These are phyloP conservation scores for Hypoxylon sp. DNA, from an alignment of 2,329 filamentous ascomycete species.

Conservation along the genomic window DNA sequence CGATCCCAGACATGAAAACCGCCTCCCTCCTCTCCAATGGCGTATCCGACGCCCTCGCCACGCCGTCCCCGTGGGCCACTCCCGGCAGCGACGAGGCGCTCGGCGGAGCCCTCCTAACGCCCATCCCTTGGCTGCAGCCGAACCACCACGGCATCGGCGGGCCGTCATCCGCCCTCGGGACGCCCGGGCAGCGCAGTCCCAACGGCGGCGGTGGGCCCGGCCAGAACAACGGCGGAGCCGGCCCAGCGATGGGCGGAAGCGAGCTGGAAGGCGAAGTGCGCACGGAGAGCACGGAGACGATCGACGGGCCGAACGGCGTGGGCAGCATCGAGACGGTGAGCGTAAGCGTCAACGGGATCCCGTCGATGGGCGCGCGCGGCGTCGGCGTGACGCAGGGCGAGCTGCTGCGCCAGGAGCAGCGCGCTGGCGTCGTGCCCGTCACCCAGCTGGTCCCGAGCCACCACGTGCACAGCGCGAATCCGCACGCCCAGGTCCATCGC, in stretches of 20 bases:
- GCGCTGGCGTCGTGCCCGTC: conserved; percentile 82
- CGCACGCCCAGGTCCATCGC: conserved; percentile 44
- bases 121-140: conserved; percentile 85
- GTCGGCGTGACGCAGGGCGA: conserved; percentile 84
- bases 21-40: conserved; percentile 74
- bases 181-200: conserved; percentile 26
- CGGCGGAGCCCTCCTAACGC: conserved; percentile 91
- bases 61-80: conserved; percentile 56
- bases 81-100: conserved; percentile 90
- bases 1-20: conserved; percentile 70
- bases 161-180: conserved; percentile 41
- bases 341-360: conserved; percentile 79
- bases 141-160: conserved; percentile 49
- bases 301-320: conserved; percentile 84
- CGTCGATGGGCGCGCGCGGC: conserved; percentile 65
- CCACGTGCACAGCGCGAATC: conserved; percentile 47
- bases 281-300: conserved; percentile 83
- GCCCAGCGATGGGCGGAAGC: conserved; percentile 54
- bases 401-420: conserved; percentile 87
- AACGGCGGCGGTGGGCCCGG: conserved; percentile 36
- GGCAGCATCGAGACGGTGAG: conserved; percentile 86
- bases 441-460: conserved; percentile 69
- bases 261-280: conserved; percentile 73
- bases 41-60: conserved; percentile 63
- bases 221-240: conserved; percentile 48